Base-by-base conservation (phyloP, 2,329 filamentous ascomycete genomes). In the Apiospora sp. region DNA sequence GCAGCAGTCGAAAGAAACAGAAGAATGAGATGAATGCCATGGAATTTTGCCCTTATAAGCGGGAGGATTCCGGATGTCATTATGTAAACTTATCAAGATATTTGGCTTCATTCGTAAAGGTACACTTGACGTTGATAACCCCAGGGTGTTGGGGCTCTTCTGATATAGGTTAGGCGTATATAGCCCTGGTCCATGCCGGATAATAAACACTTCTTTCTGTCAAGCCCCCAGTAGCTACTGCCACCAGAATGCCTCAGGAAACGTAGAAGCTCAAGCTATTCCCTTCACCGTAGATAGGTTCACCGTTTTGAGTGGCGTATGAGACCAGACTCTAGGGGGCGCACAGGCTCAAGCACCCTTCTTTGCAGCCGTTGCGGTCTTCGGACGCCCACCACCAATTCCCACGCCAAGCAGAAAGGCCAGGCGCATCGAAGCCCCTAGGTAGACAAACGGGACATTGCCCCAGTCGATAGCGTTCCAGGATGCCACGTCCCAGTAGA, bases 391-490 rank as follows among this genome's bases (percentile, higher is more conserved):
- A 22, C 80, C 79, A 22, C 80, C 79, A 74, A 91, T 73, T 0
- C 91, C 91, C 46, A 92, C 77, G 0, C 89, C 89, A 3, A 83
- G 77, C 73, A 93, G 78, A 74, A 92, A 93, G 10, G 87, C 88
- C 5, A 89, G 79, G 67, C 91, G 82, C 87, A 91, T 85, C 0
- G 82, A 79, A 3, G 90, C 91, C 4, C 92, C 91, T 4, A 89
- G 81, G 79, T 94, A 94, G 41, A 94, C 92, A 82, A 92, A 93
- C 0, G 87, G 88, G 22, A 94, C 86, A 78, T 93, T 93, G 1
- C 92, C 92, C 86, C 87, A 89, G 75, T 91, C 90, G 74, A 92
- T 92, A 16, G 86, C 85, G 80, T 92, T 93, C 92, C 92, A 94
- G 13, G 81, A 80, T 75, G 82, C 77, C 41, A 89, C 84, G 75